Base-by-base conservation (phyloP, 495 filamentous ascomycete species). In the Neurospora hispaniola region DNA sequence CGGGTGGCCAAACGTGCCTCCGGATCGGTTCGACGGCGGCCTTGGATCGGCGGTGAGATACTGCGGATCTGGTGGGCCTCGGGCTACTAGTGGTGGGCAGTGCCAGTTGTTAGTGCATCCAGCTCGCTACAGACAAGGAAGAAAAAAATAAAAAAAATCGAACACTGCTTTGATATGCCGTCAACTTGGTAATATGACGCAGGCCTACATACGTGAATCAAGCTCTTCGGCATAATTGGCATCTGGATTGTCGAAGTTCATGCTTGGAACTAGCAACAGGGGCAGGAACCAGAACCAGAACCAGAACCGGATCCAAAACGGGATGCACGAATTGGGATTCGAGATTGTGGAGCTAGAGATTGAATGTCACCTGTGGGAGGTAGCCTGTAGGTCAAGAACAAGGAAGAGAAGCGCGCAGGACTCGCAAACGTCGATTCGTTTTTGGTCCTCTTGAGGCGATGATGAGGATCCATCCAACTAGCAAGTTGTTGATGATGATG, bases 11-110 rank as follows among this genome's bases (percentile, higher is more conserved):
- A 62, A 70, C 16, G 70, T 69, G 27, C 38, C 44, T 48, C 43
- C 44, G 42, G 73, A 71, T 31, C 70, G 71, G 66, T 69, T 73
- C 59, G 73, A 70, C 41, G 68, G 59, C 41, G 71, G 71, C 71
- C 74, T 74, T 46, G 74, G 69, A 42, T 74, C 59, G 39, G 74
- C 69, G 44, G 74, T 66, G 54, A 66, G 54, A 66, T 66, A 18
- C 54, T 66, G 73, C 54, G 69, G 40, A 43, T 74, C 54, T 20
- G 70, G 69, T 73, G 54, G 54, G 54, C 54, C 54, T 66, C 2
- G 54, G 23, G 27, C 54, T 35, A 66, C 27, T 66, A 66, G 54
- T 62, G 54, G 54, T 62, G 54, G 54, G 54, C 54, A 62, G 54
- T 62, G 54, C 54, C 27, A 23, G 54, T 35, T 27, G 54, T 62